Evolutionary conservation across 768 basidiomycete species (phyloP), one percentile per base, ranked within the genome.

Genomic region (Crepidotus variabilis): DNA sequence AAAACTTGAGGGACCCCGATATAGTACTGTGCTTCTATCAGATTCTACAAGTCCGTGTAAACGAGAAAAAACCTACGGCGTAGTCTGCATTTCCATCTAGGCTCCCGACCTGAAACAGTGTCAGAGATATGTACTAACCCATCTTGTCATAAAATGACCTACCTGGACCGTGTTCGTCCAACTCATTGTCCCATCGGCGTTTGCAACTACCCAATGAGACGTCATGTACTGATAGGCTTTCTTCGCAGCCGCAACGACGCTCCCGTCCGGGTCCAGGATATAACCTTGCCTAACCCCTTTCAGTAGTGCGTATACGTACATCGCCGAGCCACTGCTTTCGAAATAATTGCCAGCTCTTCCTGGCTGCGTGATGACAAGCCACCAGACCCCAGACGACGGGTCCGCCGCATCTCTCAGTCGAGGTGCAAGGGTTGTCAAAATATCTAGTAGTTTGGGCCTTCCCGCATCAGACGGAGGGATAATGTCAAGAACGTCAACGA

Each of bases 321-420:
- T 80, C 46, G 72, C 67, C 10, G 69, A 60, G 0, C 72, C 78
- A 57, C 75, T 77, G 65, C 76, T 78, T 68, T 81, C 79, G 55
- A 80, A 78, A 58, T 80, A 80, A 58, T 81, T 81, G 35, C 67
- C 67, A 23, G 65, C 61, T 18, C 78, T 62, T 22, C 76, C 77
- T 14, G 79, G 77, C 60, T 80, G 74, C 9, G 74, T 77, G 23
- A 79, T 68, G n/a, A 81, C 78, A 24, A 79, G 70, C 79, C 78
- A 80, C 77, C 78, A 81, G 14, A 69, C 78, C 18, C 77, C 78
- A 11, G 66, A 68, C 1, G 50, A 54, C 3, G 69, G 65, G 54
- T 79, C 76, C 0, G 77, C 76, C 0, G 77, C 76, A 52, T 69
- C 70, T 7, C 63, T 62, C 7, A 80, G 60, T 16, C 62, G 64